Conservation (phyloP, 192 early-diverging fungal genomes). For the Endogone sp. region DNA sequence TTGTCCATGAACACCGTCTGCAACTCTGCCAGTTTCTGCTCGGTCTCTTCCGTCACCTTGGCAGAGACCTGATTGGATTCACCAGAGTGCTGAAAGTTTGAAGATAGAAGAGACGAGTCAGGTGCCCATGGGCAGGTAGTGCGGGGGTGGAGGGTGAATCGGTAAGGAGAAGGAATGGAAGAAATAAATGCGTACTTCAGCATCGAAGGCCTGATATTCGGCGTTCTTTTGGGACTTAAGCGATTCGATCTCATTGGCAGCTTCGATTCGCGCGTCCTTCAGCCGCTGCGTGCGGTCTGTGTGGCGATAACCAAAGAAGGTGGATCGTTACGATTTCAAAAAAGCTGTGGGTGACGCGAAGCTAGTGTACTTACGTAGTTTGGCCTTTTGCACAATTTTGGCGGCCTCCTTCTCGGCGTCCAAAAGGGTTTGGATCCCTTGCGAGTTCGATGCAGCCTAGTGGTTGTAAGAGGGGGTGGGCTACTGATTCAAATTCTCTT, state of each 20-base stretch:
- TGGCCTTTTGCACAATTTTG: conserved; percentile 88
- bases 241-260: conserved; percentile 85
- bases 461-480: background rate
- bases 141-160: background rate
- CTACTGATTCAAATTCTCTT: background rate
- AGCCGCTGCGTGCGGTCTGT: conserved; percentile 86
- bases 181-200: conserved; percentile 41
- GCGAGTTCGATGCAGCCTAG: conserved; percentile 52
- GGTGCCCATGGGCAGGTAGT: background rate
- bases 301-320: background rate
- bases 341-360: background rate
- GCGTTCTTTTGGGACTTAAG: conserved; percentile 81
- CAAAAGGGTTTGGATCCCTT: conserved; percentile 93
- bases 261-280: conserved; percentile 94
- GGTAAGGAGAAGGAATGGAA: background rate
- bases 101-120: conserved; percentile 6
- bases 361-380: conserved; percentile 64
- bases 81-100: conserved; percentile 59
- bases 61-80: conserved; percentile 56
- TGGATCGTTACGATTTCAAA: background rate
- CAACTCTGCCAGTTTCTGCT: conserved; percentile 61
- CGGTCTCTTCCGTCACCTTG: conserved; percentile 67
- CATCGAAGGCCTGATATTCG: conserved; percentile 74
- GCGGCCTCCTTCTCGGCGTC: conserved; percentile 97
- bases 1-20: conserved; percentile 54